Base-by-base conservation (phyloP, 2,329 filamentous ascomycete species). In the Colletotrichum higginsianum region DNA sequence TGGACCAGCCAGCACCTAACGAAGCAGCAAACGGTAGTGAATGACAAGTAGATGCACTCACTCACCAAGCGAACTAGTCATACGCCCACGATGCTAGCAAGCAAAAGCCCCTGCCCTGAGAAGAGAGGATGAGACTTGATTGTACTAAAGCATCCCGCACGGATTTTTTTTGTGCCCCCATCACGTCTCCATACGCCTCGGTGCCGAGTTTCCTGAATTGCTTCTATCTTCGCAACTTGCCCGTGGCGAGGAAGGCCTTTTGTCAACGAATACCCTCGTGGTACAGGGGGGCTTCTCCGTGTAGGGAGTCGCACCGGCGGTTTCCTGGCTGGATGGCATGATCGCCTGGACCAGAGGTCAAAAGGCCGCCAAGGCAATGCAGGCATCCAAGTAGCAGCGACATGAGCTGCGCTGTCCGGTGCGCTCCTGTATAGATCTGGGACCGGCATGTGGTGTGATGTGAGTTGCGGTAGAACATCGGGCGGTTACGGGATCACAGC, bases 371-470 rank as follows among this genome's bases (percentile, higher is more conserved):
- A 57, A 42, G 12, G n/a, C 6, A 35, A 57, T n/a, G n/a, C 55
- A 57, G 30, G 55, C 5, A 15, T 16, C 18, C 15, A 13, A n/a
- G 21, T 18, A 30, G 26, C 15, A 30, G 11, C 23, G 9, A 13
- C 56, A 18, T 3, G 18, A 47, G 16, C 18, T 38, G 8, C 4
- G 50, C 30, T 53, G 16, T 12, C 26, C 18, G 9, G 52, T 11
- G 38, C 30, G 52, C 26, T 26, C 46, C 26, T 15, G 9, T 42
- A 13, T 12, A 16, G 38, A 42, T 42, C 16, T 18, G 46, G 35
- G 11, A 26, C 16, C 35, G 47, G 12, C 38, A 15, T 38, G 49
- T 70, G 62, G 56, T 35, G 55, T 67, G 49, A 56, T 66, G 42
- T 26, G 58, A 30, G 53, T 6, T 11, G 23, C 18, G 57, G 42